Evolutionary conservation across 2,329 filamentous ascomycete species (phyloP).

Genomic region (Sodiomyces alkalinus): DNA sequence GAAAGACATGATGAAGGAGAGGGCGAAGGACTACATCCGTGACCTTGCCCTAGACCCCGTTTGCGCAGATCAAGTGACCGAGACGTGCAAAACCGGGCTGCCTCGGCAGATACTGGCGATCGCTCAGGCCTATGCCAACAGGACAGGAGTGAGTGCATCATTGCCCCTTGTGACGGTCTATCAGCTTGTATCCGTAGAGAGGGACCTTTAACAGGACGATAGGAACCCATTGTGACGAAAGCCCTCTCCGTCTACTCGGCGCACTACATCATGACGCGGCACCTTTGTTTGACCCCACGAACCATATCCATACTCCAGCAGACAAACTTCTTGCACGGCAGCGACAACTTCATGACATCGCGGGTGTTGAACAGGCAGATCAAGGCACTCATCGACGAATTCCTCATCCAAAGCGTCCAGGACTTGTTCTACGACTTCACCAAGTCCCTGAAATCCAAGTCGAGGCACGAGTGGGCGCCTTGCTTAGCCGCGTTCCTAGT

Average conservation of each 20-base stretch:
- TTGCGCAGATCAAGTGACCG: conserved; percentile 35
- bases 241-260: conserved; percentile 39
- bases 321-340: conserved; percentile 27
- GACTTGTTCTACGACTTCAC: conserved; percentile 36
- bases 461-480: conserved; percentile 37
- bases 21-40: conserved; percentile 32
- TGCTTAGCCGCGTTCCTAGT: conserved; percentile 41
- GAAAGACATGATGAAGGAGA: conserved; percentile 29
- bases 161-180: background rate
- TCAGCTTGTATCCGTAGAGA: background rate
- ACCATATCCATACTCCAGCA: conserved; percentile 15
- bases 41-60: conserved; percentile 28
- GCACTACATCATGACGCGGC: conserved; percentile 41
- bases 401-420: conserved; percentile 35
- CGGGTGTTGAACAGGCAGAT: conserved; percentile 40
- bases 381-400: conserved; percentile 40
- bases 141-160: conserved; percentile 22
- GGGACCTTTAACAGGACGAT: no score
- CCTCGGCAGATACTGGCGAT: conserved; percentile 31
- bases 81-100: conserved; percentile 26
- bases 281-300: conserved; percentile 31
- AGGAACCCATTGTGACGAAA: conserved; percentile 34
- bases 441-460: conserved; percentile 37
- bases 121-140: conserved; percentile 30
- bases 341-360: conserved; percentile 30